Evolutionary conservation across 441 rosid species (phyloP), one percentile per base, ranked within the genome.

Genomic region (Isatis lusitanica): DNA sequence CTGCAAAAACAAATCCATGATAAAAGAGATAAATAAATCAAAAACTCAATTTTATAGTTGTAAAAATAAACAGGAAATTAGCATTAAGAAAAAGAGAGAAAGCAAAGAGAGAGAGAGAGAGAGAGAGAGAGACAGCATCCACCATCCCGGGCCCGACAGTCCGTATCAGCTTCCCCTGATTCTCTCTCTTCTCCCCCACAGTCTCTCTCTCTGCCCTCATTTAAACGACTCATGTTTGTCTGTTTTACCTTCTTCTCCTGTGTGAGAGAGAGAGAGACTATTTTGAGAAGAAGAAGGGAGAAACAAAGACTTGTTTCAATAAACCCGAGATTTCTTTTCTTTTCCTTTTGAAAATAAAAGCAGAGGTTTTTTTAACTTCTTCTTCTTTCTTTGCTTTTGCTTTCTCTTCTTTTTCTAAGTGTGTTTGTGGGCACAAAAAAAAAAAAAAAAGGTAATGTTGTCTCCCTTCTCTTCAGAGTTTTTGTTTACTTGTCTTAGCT

Each of bases 141-240:
- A 50, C 76, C 75, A 47, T 38, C 61, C 21, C 56, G 66, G 68
- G 28, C 16, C 86, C 79, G 85, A 83, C 82, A 74, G 36, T 36
- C 59, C 85, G 85, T 78, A 83, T 82, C 84, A 71, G 68, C 79
- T 73, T 21, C 77, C 31, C 77, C 83, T 70, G 80, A 77, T 74
- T 79, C 81, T 75, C 79, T 79, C 52, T 30, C 53, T 11, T 74
- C 55, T 8, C 38, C 38, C n/a, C n/a, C n/a, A n/a, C n/a, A n/a
- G n/a, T n/a, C 38, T 18, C 63, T 26, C 43, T 39, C 62, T 9
- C 38, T 36, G 28, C 44, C 3, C 46, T 52, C 17, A 35, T 52
- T 75, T 31, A 53, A 42, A 63, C 68, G 40, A 39, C 16, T 39
- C 66, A 42, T 62, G 46, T 56, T 26, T 36, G 40, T 51, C 0